Conservation (phyloP, 805 yeast species). For the Starmerella floris region DNA sequence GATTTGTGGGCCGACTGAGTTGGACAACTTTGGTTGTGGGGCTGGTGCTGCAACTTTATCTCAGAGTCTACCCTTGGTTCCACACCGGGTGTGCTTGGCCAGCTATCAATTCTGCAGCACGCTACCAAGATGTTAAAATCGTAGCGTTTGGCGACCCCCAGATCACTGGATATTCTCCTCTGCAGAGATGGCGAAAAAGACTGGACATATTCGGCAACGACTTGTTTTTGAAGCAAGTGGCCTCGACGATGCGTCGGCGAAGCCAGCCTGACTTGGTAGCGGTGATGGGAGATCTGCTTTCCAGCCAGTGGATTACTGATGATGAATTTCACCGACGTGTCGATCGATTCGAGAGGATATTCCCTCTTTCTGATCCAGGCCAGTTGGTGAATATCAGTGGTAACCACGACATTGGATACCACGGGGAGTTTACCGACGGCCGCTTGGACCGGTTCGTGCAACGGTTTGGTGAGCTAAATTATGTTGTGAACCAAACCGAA, state of each 20-base stretch:
- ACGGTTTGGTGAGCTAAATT: conserved; percentile 77
- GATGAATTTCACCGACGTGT: conserved; percentile 75
- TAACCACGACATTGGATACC: conserved; percentile 90
- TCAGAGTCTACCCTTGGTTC: conserved; percentile 45
- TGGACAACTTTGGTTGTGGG: conserved; percentile 15
- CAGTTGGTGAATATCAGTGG: conserved; percentile 72
- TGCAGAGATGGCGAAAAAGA: conserved; percentile 40
- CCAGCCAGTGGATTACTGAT: conserved; percentile 90
- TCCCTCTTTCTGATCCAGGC: conserved; percentile 15
- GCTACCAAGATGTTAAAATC: conserved; percentile 37
- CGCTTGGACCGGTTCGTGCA: conserved; percentile 67
- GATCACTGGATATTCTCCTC: conserved; percentile 50
- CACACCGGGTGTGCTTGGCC: conserved; percentile 22
- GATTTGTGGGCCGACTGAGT: too few species aligned
- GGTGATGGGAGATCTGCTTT: conserved; percentile 84
- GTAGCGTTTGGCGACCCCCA: conserved; percentile 94
- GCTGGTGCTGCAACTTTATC: conserved; percentile 41
- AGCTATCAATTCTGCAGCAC: conserved; percentile 19
- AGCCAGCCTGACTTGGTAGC: conserved; percentile 67
- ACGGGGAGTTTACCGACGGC: conserved; percentile 87
- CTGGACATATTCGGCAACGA: conserved; percentile 87
- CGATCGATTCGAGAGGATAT: conserved; percentile 36
- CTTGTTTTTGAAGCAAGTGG: conserved; percentile 74
- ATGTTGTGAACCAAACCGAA: conserved; percentile 45
- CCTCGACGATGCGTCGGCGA: conserved; percentile 46